Evolutionary conservation across 2,329 filamentous ascomycete genomes (phyloP).

Genomic region (Colletotrichum incanum): DNA sequence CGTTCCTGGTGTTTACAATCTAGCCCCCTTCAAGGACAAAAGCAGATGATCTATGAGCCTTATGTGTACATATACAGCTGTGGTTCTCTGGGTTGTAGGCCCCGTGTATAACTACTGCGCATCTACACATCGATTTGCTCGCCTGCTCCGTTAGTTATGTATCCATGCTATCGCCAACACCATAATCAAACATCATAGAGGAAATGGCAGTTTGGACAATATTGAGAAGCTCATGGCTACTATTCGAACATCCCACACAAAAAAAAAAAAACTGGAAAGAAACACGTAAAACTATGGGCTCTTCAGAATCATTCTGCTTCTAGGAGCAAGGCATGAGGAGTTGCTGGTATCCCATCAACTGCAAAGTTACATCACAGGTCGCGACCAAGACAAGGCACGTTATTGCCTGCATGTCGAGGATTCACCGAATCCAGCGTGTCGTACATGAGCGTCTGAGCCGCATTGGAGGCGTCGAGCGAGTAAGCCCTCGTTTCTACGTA

Average conservation of each 20-base stretch:
- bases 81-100: neutral
- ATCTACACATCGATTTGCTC: neutral
- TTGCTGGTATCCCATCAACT: neutral
- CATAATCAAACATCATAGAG: neutral
- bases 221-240: neutral
- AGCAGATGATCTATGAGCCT: neutral
- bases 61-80: neutral
- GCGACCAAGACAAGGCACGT: neutral
- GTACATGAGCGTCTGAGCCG: neutral
- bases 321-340: neutral
- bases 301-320: neutral
- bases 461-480: neutral
- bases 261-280: neutral
- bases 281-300: neutral
- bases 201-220: neutral
- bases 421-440: neutral
- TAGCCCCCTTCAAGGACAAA: neutral
- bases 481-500: neutral
- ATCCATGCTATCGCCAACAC: neutral
- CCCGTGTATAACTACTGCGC: neutral
- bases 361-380: neutral
- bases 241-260: neutral
- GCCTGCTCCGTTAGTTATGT: neutral
- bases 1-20: neutral
- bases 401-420: no score